Conservation (phyloP, 305 asterid species). For the Euphrasia arctica region DNA sequence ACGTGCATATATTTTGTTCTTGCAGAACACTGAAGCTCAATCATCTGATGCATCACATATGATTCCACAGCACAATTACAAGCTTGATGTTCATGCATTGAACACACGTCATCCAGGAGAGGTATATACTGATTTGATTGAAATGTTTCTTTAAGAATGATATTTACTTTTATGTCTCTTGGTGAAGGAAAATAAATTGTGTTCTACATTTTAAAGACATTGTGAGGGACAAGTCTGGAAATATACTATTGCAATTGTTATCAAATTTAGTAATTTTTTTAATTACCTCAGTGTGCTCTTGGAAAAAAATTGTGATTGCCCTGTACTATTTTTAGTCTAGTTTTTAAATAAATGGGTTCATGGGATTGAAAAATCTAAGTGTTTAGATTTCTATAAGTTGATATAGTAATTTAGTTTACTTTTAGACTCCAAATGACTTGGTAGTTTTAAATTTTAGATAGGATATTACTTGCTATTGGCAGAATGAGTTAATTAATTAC, state of each 20-base stretch:
- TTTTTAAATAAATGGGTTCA: background rate
- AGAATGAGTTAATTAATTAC: background rate
- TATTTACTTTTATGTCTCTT: conserved; percentile 18
- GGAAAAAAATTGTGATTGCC: conserved; percentile 13
- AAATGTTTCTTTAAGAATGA: conserved; percentile 13
- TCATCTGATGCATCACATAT: conserved; percentile 77
- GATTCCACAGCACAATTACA: conserved; percentile 96
- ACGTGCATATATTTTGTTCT: conserved; percentile 20
- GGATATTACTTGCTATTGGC: conserved; percentile 6
- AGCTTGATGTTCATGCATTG: conserved; percentile 86
- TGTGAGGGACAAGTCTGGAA: background rate
- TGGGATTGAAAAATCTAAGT: conserved; percentile 7
- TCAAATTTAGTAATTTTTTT: conserved; percentile 1
- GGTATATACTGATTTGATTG: conserved; percentile 43
- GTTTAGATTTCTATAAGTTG: conserved; percentile 1
- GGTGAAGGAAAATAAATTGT: conserved; percentile 13
- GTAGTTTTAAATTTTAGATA: conserved; percentile 10
- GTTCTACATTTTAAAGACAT: conserved; percentile 16
- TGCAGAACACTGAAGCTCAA: conserved; percentile 67
- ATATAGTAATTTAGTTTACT: conserved; percentile 13
- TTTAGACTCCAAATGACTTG: background rate
- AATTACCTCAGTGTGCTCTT: conserved; percentile 7
- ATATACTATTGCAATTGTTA: conserved; percentile 7
- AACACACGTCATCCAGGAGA: conserved; percentile 96
- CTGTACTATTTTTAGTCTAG: conserved; percentile 9